phyloP scores from a whole-genome alignment of 2,329 filamentous ascomycete species.

The Cytospora schulzeri region DNA sequence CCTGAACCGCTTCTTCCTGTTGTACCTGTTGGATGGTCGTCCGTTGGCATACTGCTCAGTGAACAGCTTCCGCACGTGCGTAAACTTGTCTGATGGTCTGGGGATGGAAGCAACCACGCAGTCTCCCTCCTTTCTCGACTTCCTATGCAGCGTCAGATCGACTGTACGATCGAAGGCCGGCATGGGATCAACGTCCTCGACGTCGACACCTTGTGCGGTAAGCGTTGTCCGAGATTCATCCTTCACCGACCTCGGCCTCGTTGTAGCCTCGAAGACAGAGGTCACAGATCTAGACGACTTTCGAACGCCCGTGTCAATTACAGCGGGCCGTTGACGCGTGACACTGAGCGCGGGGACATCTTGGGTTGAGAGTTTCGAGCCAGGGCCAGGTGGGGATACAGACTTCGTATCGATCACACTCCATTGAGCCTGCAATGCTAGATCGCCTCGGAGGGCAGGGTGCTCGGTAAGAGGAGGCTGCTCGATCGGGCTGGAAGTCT shows the following conservation, averaged over 20 bases:
- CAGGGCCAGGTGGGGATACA: not conserved
- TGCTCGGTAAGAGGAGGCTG: conserved; percentile 13
- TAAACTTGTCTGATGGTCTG: conserved; percentile 24
- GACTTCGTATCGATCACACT: not conserved
- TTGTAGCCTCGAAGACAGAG: not conserved
- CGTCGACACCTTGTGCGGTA: not conserved
- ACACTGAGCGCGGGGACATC: conserved; percentile 1
- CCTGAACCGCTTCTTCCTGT: conserved; percentile 15
- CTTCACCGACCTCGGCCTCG: not conserved
- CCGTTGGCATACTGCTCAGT: conserved; percentile 14
- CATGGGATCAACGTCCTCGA: conserved; percentile 32
- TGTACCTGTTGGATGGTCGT: conserved; percentile 1
- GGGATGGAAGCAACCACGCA: conserved; percentile 7
- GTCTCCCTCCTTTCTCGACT: conserved; percentile 8
- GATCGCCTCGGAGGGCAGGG: conserved; percentile 12
- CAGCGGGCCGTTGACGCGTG: conserved; percentile 9
- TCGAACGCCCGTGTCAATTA: conserved; percentile 1
- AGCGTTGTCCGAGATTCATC: not conserved
- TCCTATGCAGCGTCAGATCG: conserved; percentile 29
- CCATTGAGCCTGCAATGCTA: not conserved
- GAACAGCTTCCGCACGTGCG: conserved; percentile 20
- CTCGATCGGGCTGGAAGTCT: not conserved
- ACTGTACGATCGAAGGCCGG: conserved; percentile 31
- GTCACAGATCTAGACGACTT: conserved; percentile 2
- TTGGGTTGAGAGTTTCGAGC: not conserved